Evolutionary conservation across 169 alveolate genomes (phyloP), one percentile per base, ranked within the genome.

Genomic region (Babesia microti): DNA sequence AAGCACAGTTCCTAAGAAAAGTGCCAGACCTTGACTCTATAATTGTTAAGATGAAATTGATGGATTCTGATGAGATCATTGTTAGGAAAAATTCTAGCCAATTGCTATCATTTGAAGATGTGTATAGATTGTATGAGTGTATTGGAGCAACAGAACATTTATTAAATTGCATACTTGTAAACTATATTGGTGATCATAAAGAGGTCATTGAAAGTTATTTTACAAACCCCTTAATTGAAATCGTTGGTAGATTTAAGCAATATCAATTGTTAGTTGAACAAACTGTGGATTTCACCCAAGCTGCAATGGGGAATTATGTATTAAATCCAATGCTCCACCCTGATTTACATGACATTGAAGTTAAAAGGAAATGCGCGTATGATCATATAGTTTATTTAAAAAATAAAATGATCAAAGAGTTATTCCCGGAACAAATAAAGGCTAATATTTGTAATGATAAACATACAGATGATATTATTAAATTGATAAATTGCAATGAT

Each of bases 211-310:
- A 42, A 11, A 51, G 45, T 35, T 55, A 56, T 47, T 27, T 83
- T 40, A 52, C 75, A 15, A 74, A 54, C 24, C 90, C 89, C 32
- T 53, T 91, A 35, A 73, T 60, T 30, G 81, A 65, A 23, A 59
- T 73, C 24, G 59, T 91, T 15, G 60, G 68, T 45, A 78, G 70
- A 36, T 87, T 89, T 51, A 69, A 71, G 15, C 80, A 78, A 29
- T 86, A 87, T 48, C 59, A 83, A 44, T 80, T 81, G 41, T 75
- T 92, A 70, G 87, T 92, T 24, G 96, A 88, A 55, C 74, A 84
- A 59, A 85, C 95, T 3, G 81, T 92, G 12, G 97, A 89, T 61
- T 67, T 88, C 39, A 81, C 81, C 52, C 92, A 86, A 47, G 92
- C 95, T 22, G 89, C 81, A 55, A 72, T 68, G 50, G 83, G 92